phyloP scores from a whole-genome alignment of 2,329 filamentous ascomycete species.

The Fusarium siculi region DNA sequence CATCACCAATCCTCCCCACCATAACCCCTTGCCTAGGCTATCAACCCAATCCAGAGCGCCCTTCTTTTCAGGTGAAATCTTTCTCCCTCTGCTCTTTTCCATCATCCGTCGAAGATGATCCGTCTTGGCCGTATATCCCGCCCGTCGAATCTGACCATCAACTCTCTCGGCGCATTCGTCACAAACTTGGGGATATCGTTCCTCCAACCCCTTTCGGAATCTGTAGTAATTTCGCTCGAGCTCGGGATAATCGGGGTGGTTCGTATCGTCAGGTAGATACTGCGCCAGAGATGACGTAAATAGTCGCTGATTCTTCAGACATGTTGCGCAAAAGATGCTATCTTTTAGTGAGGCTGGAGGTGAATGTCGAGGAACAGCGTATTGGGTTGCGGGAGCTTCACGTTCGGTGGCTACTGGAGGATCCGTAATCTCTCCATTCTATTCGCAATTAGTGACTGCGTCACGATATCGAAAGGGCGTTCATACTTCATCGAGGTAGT shows the following conservation, averaged over 20 bases:
- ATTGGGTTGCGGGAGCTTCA: slow-evolving; percentile 57
- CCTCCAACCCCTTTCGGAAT: slow-evolving; percentile 79
- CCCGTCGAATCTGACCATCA: slow-evolving; percentile 72
- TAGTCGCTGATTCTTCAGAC: slow-evolving; percentile 88
- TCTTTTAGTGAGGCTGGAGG: slow-evolving; percentile 36
- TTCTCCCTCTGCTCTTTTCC: slow-evolving; percentile 66
- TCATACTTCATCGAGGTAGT: slow-evolving; percentile 85
- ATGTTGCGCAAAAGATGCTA: slow-evolving; percentile 75
- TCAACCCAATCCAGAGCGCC: slow-evolving; percentile 58
- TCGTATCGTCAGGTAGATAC: slow-evolving; percentile 75
- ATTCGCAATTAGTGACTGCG: slow-evolving; percentile 16
- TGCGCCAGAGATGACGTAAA: slow-evolving; percentile 80
- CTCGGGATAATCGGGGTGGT: slow-evolving; percentile 74
- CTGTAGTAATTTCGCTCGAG: slow-evolving; percentile 75
- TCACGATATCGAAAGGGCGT: rapidly evolving
- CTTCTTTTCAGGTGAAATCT: slow-evolving; percentile 38
- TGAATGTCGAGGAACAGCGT: slow-evolving; percentile 56
- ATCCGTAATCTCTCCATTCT: slow-evolving; percentile 92
- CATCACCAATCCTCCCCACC: slow-evolving; percentile 58
- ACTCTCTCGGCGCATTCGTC: slow-evolving; percentile 80
- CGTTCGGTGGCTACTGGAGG: slow-evolving; percentile 71
- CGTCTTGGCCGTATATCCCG: slow-evolving; percentile 85
- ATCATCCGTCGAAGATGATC: slow-evolving; percentile 81
- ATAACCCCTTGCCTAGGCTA: slow-evolving; percentile 56
- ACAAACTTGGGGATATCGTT: slow-evolving; percentile 90